Evolutionary conservation across 805 yeast genomes (phyloP).

Genomic region (Yarrowia sp.): DNA sequence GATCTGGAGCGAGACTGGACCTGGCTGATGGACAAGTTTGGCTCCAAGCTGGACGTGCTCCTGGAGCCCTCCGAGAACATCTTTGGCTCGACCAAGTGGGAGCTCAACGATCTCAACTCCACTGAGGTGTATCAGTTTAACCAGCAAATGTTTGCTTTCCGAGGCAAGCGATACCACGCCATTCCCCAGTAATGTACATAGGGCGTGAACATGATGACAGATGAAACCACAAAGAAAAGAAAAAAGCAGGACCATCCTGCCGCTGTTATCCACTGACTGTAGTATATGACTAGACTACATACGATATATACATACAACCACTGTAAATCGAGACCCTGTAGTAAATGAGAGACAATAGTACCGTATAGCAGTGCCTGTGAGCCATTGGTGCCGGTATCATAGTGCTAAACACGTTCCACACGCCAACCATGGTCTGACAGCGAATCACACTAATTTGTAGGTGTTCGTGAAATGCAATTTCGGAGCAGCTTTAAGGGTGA

Average conservation of each 20-base stretch:
- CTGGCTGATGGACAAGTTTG: slow-evolving; percentile 65
- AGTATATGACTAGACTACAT: background rate
- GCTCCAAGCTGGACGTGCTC: slow-evolving; percentile 75
- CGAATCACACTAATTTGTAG: too few species aligned
- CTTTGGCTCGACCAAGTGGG: slow-evolving; percentile 90
- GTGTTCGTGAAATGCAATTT: too few species aligned
- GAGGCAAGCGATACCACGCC: slow-evolving; percentile 97
- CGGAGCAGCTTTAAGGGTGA: too few species aligned
- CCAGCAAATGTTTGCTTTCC: slow-evolving; percentile 82
- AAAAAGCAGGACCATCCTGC: background rate
- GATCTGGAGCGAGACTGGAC: slow-evolving; percentile 69
- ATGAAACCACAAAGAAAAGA: background rate
- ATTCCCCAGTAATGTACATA: slow-evolving; percentile 38
- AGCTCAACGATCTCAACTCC: slow-evolving; percentile 85
- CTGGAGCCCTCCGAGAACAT: slow-evolving; percentile 70
- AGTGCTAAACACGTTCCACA: too few species aligned
- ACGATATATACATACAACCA: too few species aligned
- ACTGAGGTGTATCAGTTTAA: slow-evolving; percentile 92
- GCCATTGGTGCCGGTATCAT: too few species aligned
- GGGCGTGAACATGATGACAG: slow-evolving; percentile 15
- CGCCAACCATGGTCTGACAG: too few species aligned
- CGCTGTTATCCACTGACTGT: background rate
- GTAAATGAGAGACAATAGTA: too few species aligned
- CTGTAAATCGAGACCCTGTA: too few species aligned
- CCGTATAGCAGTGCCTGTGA: too few species aligned